Evolutionary conservation across 2,329 filamentous ascomycete species (phyloP).

Genomic region (Coleophoma crateriformis): DNA sequence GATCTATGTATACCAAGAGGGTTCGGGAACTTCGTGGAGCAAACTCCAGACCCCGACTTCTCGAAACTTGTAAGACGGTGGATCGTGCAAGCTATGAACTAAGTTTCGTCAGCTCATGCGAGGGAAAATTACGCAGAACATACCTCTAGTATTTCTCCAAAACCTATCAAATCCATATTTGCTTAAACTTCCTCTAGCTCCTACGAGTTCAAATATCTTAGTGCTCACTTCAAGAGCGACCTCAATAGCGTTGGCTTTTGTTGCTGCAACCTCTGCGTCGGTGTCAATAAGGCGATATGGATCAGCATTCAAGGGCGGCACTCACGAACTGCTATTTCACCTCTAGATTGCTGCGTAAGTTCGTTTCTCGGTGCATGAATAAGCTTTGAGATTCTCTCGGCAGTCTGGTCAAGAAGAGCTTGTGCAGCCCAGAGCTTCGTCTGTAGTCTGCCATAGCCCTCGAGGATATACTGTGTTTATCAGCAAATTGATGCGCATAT

Average conservation of each 20-base stretch:
- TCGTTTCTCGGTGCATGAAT: not conserved
- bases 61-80: not conserved
- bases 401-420: not conserved
- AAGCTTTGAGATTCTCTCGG: not conserved
- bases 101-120: not conserved
- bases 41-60: not conserved
- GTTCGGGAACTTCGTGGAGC: not conserved
- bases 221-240: not conserved
- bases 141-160: conserved; percentile 6
- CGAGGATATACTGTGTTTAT: not conserved
- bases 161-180: conserved; percentile 1
- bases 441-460: conserved; percentile 1
- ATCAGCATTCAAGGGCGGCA: not conserved
- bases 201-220: conserved; percentile 1
- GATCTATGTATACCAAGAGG: not conserved
- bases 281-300: not conserved
- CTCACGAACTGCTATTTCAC: conserved; percentile 1
- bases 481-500: too few relatives aligned
- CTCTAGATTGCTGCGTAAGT: not conserved
- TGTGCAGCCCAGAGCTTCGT: conserved; percentile 1
- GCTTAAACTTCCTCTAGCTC: conserved; percentile 1
- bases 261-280: not conserved
- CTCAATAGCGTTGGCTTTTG: conserved; percentile 1
- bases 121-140: not conserved
- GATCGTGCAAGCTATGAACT: not conserved